Percentiles rank a stretch among this genome's conserved stretches.
These are phyloP conservation scores for Suhomyces xylopsoci DNA, from an alignment of 805 yeast species.

Conservation along the genomic window DNA sequence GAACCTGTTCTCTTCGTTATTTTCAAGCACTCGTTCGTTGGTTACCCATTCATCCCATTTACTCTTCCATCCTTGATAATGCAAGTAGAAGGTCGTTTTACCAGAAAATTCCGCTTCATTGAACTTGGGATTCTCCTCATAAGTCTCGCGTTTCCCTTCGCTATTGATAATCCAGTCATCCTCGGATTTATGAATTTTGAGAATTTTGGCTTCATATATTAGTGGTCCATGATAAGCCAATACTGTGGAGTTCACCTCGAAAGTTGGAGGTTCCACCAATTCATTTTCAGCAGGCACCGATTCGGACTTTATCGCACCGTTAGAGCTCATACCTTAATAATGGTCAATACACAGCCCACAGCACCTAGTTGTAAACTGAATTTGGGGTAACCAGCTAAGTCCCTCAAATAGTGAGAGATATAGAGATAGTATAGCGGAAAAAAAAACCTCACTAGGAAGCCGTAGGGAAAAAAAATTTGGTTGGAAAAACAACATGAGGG, in stretches of 20 bases:
- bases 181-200: slow-evolving; percentile 59
- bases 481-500: slow-evolving; percentile 1
- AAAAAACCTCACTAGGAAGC: background rate
- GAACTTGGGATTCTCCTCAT: slow-evolving; percentile 26
- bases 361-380: background rate
- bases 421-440: background rate
- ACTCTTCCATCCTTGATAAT: slow-evolving; percentile 93
- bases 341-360: background rate
- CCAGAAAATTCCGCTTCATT: slow-evolving; percentile 26
- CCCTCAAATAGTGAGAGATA: background rate
- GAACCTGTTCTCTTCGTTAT: slow-evolving; percentile 63
- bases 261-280: background rate
- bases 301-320: background rate
- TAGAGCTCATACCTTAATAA: background rate
- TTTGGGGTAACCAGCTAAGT: background rate
- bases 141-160: slow-evolving; percentile 38
- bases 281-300: background rate
- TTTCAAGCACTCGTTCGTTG: slow-evolving; percentile 60
- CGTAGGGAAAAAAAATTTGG: background rate
- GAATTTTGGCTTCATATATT: slow-evolving; percentile 81
- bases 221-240: slow-evolving; percentile 90
- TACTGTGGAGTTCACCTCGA: slow-evolving; percentile 26
- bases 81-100: slow-evolving; percentile 59
- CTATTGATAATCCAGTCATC: slow-evolving; percentile 36
- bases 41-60: slow-evolving; percentile 98